Conservation (phyloP, 2,329 filamentous ascomycete species). For the Aspergillus hiratsukae region DNA sequence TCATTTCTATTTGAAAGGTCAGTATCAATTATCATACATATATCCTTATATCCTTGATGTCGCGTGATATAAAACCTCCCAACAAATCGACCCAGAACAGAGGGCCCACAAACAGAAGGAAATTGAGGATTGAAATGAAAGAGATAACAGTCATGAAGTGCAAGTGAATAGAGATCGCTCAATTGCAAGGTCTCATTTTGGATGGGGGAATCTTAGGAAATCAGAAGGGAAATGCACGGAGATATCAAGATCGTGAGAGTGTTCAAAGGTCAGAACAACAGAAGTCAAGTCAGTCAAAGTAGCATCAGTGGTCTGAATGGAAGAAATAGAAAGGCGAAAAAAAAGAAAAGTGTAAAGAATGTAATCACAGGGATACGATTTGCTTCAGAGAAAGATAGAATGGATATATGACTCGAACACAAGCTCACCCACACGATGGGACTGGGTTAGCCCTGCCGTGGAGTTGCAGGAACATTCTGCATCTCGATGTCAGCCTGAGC, state of each 20-base stretch:
- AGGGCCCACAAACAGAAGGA: neutral
- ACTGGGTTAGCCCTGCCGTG: conserved; percentile 18
- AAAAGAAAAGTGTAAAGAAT: conserved; percentile 16
- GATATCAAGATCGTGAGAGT: neutral
- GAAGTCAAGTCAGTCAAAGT: conserved; percentile 3
- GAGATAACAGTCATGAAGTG: neutral
- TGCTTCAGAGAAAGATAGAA: neutral
- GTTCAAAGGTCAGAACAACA: conserved; percentile 1
- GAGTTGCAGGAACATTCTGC: conserved; percentile 52
- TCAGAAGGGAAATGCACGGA: neutral
- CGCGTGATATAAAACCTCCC: conserved; percentile 5
- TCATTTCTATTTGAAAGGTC: conserved; percentile 7
- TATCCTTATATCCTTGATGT: conserved; percentile 9
- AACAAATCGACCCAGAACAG: neutral
- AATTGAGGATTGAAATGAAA: neutral
- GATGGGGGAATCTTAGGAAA: neutral
- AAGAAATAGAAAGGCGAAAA: conserved; percentile 10
- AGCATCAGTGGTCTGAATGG: conserved; percentile 5
- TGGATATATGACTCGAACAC: neutral
- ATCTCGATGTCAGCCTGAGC: conserved; percentile 65
- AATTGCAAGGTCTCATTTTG: neutral
- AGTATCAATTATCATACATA: conserved; percentile 10
- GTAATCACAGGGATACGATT: neutral
- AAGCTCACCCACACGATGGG: neutral
- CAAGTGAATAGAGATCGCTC: neutral